Evolutionary conservation across 495 filamentous ascomycete genomes (phyloP), one percentile per base, ranked within the genome.

Genomic region (Aspergillus nanangensis): DNA sequence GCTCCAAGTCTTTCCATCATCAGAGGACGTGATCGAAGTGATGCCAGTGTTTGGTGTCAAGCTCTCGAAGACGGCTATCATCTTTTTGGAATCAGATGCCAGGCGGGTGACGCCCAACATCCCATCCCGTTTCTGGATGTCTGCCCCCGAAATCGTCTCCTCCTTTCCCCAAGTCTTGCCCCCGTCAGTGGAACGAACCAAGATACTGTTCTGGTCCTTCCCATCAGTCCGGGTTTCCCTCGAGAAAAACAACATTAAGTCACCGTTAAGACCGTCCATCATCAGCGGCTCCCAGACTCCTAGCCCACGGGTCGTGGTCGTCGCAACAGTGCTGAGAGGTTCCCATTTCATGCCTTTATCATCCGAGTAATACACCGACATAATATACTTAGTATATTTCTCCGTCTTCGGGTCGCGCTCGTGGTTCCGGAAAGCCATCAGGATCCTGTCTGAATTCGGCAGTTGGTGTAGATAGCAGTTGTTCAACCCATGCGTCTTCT

Each of bases 381-480:
- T 36, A 31, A 45, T 35, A 36, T 45, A 22, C n/a, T 45, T 33
- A 20, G 24, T 21, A 34, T 45, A 45, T 32, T 45, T 32, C 2
- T 18, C 36, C 4, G 5, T 20, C 8, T 18, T 7, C 42, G 27
- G 13, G 29, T 36, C 27, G 33, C 42, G 42, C 31, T 45, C 10
- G 13, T 13, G 42, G 31, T 45, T 45, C 11, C 42, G 42, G 31
- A 45, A 45, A 5, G 42, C 42, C 42, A 35, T 3, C 19, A 45
- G 42, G 15, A 45, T 45, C 15, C 42, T 15, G 31, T 45, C 42
- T 13, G 42, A 45, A 17, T 36, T 22, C 8, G 42, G 42, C 42
- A 45, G 42, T 45, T 45, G 42, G 42, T 45, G 42, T 8, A 45
- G 29, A 20, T 45, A 36, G 42, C 42, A 45, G 42, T 45, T 45